Percentiles rank a stretch among this genome's conserved stretches.
Conservation (phyloP, 129 eudicot genomes). For the Erigeron canadensis region DNA sequence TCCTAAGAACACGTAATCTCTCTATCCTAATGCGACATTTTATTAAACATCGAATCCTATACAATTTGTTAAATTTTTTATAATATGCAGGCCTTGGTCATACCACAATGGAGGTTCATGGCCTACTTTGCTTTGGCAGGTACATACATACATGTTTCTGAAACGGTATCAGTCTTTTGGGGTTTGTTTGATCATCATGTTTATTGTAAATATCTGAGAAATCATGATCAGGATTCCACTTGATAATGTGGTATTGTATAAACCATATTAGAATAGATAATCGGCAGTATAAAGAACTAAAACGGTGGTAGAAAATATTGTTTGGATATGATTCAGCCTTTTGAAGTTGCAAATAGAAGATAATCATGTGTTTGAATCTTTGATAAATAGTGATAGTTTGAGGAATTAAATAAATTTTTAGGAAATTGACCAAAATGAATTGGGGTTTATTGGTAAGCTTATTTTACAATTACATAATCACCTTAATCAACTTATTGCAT, state of each 20-base stretch:
- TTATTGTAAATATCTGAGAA: background rate
- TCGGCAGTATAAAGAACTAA: background rate
- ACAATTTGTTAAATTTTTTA: background rate
- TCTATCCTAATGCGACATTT: constrained; percentile 13
- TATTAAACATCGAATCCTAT: background rate
- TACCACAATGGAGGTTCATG: constrained; percentile 91
- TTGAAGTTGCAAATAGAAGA: background rate
- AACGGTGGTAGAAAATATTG: background rate
- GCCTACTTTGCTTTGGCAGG: constrained; percentile 98
- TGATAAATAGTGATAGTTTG: background rate
- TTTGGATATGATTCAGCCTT: background rate
- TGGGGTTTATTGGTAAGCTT: background rate
- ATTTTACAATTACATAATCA: too few relatives aligned
- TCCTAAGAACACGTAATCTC: constrained; percentile 76
- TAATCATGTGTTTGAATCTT: background rate
- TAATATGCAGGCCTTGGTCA: constrained; percentile 70
- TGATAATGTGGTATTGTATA: background rate
- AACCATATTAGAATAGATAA: background rate
- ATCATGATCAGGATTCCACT: background rate
- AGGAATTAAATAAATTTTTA: background rate
- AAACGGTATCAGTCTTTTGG: constrained; percentile 5
- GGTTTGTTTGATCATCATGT: background rate
- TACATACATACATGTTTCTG: constrained; percentile 20
- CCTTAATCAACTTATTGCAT: too few relatives aligned
- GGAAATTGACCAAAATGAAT: too few relatives aligned